Evolutionary conservation across 1,284 basidiomycete genomes (phyloP).

Genomic region (Spongispora temasekensis): DNA sequence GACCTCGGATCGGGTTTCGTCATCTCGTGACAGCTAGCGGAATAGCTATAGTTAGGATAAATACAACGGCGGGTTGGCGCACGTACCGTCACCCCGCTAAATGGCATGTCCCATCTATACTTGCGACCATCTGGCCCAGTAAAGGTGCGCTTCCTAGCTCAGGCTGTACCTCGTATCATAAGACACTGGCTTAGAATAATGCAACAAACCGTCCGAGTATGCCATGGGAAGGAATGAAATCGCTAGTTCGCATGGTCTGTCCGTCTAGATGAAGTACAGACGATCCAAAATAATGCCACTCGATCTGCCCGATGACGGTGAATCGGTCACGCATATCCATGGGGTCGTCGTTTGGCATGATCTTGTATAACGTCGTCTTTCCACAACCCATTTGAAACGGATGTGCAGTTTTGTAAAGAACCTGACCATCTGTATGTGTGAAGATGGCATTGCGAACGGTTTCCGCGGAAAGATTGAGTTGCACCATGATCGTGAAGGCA

Average conservation of each 20-base stretch:
- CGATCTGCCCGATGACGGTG: slow-evolving; percentile 23
- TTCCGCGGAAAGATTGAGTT: slow-evolving; percentile 22
- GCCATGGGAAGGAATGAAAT: slow-evolving; percentile 30
- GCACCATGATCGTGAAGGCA: slow-evolving; percentile 11
- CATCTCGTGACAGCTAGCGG: slow-evolving; percentile 23
- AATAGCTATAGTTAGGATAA: neutral
- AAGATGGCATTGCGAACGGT: slow-evolving; percentile 25
- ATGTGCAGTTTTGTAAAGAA: slow-evolving; percentile 35
- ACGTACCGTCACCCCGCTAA: slow-evolving; percentile 22
- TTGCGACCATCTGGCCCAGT: slow-evolving; percentile 23
- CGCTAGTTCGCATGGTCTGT: slow-evolving; percentile 19
- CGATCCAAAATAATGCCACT: slow-evolving; percentile 29
- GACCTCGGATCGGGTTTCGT: slow-evolving; percentile 21
- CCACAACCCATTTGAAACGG: slow-evolving; percentile 15
- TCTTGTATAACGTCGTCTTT: slow-evolving; percentile 28
- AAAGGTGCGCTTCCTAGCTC: slow-evolving; percentile 34
- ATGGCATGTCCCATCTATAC: slow-evolving; percentile 32
- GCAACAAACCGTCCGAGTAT: slow-evolving; percentile 25
- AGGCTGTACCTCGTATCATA: too few relatives aligned
- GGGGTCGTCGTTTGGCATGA: slow-evolving; percentile 24
- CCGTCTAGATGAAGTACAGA: slow-evolving; percentile 25
- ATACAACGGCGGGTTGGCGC: neutral
- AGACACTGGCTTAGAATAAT: neutral
- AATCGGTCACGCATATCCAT: slow-evolving; percentile 33
- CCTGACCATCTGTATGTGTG: slow-evolving; percentile 24